These are phyloP conservation scores for Dendrobium officinale DNA, from an alignment of 106 monocot genomes.

Conservation along the genomic window DNA sequence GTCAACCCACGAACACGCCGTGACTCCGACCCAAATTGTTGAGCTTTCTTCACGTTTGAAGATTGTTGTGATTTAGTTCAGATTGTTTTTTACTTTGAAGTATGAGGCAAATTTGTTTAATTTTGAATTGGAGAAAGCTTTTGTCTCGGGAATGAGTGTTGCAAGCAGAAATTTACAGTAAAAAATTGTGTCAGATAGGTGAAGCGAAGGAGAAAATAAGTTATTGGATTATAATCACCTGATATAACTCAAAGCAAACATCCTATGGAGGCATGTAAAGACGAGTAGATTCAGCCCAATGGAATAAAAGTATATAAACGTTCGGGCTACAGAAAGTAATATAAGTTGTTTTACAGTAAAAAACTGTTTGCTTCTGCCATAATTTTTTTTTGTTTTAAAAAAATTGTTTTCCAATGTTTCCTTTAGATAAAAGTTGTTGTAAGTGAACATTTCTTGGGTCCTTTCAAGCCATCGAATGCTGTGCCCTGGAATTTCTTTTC, in stretches of 20 bases:
- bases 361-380: too few relatives aligned
- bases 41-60: neutral
- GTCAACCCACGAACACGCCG: too few relatives aligned
- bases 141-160: neutral
- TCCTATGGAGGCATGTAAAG: constrained; percentile 87
- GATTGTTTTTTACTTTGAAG: neutral
- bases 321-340: constrained; percentile 28
- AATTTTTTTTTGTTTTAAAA: too few relatives aligned
- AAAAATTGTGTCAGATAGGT: neutral
- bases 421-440: too few relatives aligned
- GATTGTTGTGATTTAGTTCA: neutral
- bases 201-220: neutral
- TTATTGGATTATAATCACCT: constrained; percentile 29
- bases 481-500: too few relatives aligned
- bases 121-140: neutral
- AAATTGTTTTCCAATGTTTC: too few relatives aligned
- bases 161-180: neutral
- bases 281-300: constrained; percentile 96
- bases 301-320: constrained; percentile 92
- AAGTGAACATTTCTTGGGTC: too few relatives aligned
- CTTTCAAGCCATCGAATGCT: too few relatives aligned
- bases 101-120: neutral
- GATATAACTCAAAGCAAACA: constrained; percentile 84
- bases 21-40: too few relatives aligned
- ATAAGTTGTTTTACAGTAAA: too few relatives aligned